These are phyloP conservation scores for Trichoderma gracile DNA, from an alignment of 2,329 filamentous ascomycete species.

Conservation along the genomic window DNA sequence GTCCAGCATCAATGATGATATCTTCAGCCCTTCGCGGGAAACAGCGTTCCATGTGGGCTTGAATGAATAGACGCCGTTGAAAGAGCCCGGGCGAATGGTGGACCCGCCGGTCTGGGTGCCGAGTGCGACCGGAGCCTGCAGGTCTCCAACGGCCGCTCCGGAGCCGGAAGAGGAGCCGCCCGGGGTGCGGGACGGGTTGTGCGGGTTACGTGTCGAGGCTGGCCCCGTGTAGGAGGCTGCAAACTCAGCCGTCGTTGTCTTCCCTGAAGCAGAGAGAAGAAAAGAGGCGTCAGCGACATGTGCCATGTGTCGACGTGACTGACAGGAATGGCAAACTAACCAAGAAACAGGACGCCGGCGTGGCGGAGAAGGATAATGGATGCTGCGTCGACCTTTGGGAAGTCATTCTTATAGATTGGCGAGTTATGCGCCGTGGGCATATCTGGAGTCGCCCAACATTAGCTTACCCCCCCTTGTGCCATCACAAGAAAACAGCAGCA, in stretches of 20 bases:
- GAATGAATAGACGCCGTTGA: conserved; percentile 63
- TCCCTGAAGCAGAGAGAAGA: conserved; percentile 29
- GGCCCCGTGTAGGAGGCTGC: conserved; percentile 56
- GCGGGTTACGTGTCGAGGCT: conserved; percentile 61
- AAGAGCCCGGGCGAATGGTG: conserved; percentile 63
- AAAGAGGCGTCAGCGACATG: neutral
- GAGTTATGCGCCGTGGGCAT: conserved; percentile 61
- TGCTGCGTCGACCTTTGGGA: conserved; percentile 52
- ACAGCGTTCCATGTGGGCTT: conserved; percentile 68
- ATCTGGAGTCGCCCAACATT: conserved; percentile 37
- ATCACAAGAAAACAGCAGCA: neutral
- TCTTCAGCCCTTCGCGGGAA: conserved; percentile 60
- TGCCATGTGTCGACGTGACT: no score
- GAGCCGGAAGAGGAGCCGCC: conserved; percentile 69
- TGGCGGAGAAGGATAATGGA: conserved; percentile 53
- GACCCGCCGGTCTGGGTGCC: conserved; percentile 69
- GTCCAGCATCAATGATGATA: conserved; percentile 60
- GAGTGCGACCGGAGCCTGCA: conserved; percentile 60
- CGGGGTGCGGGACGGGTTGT: conserved; percentile 64
- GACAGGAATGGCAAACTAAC: conserved; percentile 30
- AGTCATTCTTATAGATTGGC: conserved; percentile 51
- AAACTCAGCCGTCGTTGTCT: conserved; percentile 63
- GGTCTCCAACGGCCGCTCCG: conserved; percentile 65
- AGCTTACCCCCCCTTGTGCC: neutral
- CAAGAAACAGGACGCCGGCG: conserved; percentile 57